These are phyloP conservation scores for Colletotrichum sp. DNA, from an alignment of 2,329 filamentous ascomycete genomes.

Conservation along the genomic window DNA sequence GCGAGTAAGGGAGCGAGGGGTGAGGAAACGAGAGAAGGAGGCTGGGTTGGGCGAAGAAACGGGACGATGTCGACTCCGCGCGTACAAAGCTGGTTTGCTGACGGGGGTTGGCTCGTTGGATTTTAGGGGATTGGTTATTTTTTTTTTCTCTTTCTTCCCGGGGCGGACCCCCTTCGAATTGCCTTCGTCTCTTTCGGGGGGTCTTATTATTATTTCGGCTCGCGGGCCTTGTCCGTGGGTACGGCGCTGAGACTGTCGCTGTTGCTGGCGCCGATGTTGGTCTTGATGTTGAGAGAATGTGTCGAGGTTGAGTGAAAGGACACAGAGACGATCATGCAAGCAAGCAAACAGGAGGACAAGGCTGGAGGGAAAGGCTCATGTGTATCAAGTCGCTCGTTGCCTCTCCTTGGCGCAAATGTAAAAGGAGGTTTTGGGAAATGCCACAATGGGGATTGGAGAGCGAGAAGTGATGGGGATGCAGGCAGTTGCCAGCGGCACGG, in stretches of 20 bases:
- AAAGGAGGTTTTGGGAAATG: slow-evolving; percentile 4
- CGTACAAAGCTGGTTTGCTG: slow-evolving; percentile 14
- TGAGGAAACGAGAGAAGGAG: slow-evolving; percentile 12
- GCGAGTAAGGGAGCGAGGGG: slow-evolving; percentile 18
- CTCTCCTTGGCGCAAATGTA: neutral
- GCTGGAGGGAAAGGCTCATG: neutral
- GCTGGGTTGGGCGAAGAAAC: slow-evolving; percentile 15
- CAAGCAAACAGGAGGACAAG: neutral
- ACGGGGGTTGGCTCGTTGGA: slow-evolving; percentile 17
- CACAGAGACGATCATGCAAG: neutral
- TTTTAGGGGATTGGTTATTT: slow-evolving; percentile 5
- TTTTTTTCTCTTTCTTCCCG: neutral
- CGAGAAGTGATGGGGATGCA: neutral
- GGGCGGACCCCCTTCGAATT: slow-evolving; percentile 3
- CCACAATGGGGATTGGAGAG: neutral
- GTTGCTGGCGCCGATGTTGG: neutral
- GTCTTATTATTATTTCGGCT: slow-evolving; percentile 13
- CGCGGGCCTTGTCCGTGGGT: slow-evolving; percentile 1
- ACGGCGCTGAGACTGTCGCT: slow-evolving; percentile 3
- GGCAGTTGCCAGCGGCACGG: neutral
- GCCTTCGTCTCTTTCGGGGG: slow-evolving; percentile 4
- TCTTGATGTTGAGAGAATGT: neutral
- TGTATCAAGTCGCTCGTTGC: slow-evolving; percentile 1
- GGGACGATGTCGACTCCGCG: slow-evolving; percentile 14
- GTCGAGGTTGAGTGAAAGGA: neutral